Evolutionary conservation across 2,329 filamentous ascomycete species (phyloP).

Genomic region (Aureobasidium sp.): DNA sequence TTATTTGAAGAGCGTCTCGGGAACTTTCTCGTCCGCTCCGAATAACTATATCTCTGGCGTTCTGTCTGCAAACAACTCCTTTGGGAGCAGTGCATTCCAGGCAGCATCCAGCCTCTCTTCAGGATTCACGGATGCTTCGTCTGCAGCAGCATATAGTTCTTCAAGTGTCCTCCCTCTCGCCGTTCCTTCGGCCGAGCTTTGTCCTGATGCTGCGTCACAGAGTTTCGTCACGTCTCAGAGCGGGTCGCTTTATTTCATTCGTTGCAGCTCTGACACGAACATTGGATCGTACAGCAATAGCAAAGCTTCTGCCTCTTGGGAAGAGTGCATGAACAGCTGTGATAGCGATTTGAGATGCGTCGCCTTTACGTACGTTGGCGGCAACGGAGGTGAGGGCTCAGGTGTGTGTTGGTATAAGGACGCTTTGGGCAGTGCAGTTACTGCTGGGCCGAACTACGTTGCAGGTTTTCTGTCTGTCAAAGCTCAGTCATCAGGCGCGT

Average conservation of each 20-base stretch:
- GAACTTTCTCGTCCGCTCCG: neutral
- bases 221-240: conserved; percentile 12
- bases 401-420: conserved; percentile 19
- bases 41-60: conserved; percentile 13
- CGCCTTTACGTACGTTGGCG: conserved; percentile 18
- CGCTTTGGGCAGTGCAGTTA: conserved; percentile 4
- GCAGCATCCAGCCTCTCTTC: neutral
- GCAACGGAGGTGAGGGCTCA: neutral
- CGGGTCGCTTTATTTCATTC: conserved; percentile 12
- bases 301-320: conserved; percentile 12
- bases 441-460: conserved; percentile 15
- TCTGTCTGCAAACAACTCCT: neutral
- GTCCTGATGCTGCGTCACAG: conserved; percentile 11
- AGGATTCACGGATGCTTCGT: conserved; percentile 9
- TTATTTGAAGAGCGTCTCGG: conserved; percentile 4
- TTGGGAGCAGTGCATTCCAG: neutral
- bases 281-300: conserved; percentile 16
- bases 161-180: conserved; percentile 16
- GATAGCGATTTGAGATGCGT: conserved; percentile 15
- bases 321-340: conserved; percentile 17
- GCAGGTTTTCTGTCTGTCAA: conserved; percentile 14
- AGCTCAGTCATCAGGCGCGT: neutral
- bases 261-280: conserved; percentile 17
- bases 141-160: conserved; percentile 13
- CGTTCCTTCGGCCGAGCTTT: conserved; percentile 11